Base-by-base conservation (phyloP, 805 yeast species). In the Wickerhamiella musiphila region DNA sequence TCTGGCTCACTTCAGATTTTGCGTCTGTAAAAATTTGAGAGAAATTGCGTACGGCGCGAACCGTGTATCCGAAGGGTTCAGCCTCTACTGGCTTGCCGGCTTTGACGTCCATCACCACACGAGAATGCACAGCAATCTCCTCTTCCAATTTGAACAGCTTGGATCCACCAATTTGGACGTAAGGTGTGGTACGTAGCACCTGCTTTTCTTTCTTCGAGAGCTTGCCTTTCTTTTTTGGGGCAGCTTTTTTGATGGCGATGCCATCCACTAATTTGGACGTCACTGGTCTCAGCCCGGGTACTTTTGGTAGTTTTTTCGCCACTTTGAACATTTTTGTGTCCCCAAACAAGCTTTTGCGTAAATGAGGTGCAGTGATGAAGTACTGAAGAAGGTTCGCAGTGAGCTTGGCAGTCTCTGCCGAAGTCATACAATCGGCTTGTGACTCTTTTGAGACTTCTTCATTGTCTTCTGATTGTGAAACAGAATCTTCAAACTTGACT, bases 311-410 rank as follows among this genome's bases (percentile, higher is more conserved):
- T 40, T 66, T 68, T 22, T 61, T 59, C 0, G 93, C 94, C 39
- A 68, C 63, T 34, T 62, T 62, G 49, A 78, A 68, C 47, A 44
- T 35, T 23, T 40, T 40, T 20, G 36, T 61, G 19, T 45, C 56
- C 38, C 65, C 61, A 57, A 82, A 79, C 4, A 75, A 62, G 2
- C 73, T 54, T 38, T 73, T 73, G 13, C 73, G 66, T 26, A 83
- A 59, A 47, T 83, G 79, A 30, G 81, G 77, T 1, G 94, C 94
- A 0, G 94, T 82, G 11, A 82, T 70, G 46, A 79, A 79, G 48
- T 59, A 82, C 48, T 81, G 93, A 35, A 83, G 56, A 24, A 83
- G 58, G 1, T 73, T 60, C 1, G 86, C 83, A 1, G 42, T 26
- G 15, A 33, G 18, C n/a, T n/a, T n/a, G 5, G 21, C 12, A 12